Evolutionary conservation across 768 basidiomycete species (phyloP), one percentile per base, ranked within the genome.

Genomic region (Leccinum sublutescens): DNA sequence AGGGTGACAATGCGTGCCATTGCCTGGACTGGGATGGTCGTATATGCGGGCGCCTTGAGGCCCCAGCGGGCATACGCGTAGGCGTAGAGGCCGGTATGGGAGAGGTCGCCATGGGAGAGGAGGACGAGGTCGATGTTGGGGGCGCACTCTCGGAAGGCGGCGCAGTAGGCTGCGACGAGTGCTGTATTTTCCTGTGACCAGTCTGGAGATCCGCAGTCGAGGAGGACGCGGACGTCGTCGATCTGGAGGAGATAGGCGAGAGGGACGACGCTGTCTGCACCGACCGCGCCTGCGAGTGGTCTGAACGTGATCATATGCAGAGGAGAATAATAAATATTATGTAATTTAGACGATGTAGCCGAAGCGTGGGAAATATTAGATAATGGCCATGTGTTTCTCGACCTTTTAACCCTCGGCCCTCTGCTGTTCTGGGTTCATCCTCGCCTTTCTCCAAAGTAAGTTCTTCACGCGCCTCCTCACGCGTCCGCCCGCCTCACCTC

Each of bases 171-270:
- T 59, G 68, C 54, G 4, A 70, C 63, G 54, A 74, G 50, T 15
- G 10, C 49, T 57, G 52, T 64, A 23, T 73, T 71, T 63, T 91
- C 90, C 34, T 86, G 90, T 23, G 80, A 78, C 88, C 89, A 90
- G 76, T 94, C 91, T 2, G 89, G 91, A 6, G 93, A 91, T 12
- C 97, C 97, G 71, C 96, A 93, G 76, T 99, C 97, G 58, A 99
- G 82, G 19, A 99, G 83, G 65, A 99, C 92, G 58, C 85, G 82
- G 21, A 97, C 88, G 74, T 95, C 94, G 79, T 98, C 97, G 56
- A 98, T 84, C 68, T 98, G 91, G 21, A 99, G 84, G 33, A 98
- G 79, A 72, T 97, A 96, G 8, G 87, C 83, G 47, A 93, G 77
- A 2, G 92, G 90, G 7, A 80, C 81, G 8, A 83, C 81, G 59